These are phyloP conservation scores for Globisporangium nunn DNA, from an alignment of 352 stramenopile genomes.

Conservation along the genomic window DNA sequence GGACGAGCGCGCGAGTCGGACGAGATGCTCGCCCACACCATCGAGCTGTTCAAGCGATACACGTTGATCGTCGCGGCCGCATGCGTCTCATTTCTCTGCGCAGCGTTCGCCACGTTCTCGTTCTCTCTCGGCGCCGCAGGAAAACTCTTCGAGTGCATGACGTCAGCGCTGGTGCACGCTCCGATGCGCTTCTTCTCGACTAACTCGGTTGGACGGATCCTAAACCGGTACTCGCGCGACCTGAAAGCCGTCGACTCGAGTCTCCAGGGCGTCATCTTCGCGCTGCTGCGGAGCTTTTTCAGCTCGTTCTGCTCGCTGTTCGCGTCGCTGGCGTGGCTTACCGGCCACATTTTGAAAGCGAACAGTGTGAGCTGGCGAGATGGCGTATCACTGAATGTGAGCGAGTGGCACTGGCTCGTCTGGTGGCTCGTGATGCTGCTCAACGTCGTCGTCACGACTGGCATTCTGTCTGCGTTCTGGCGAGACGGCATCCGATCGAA, in stretches of 20 bases:
- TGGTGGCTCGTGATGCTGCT: conserved; percentile 23
- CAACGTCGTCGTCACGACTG: conserved; percentile 18
- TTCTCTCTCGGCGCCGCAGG: conserved; percentile 25
- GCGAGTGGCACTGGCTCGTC: neutral
- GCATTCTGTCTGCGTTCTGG: conserved; percentile 20
- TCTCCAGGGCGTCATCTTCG: conserved; percentile 33
- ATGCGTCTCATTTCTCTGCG: conserved; percentile 26
- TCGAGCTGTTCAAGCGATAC: conserved; percentile 18
- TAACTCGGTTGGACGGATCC: conserved; percentile 35
- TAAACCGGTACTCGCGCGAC: conserved; percentile 29
- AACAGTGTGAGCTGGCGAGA: neutral
- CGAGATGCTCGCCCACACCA: conserved; percentile 2
- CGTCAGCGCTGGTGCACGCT: conserved; percentile 25
- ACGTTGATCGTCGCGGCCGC: conserved; percentile 22
- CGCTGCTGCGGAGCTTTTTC: conserved; percentile 30
- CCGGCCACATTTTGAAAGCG: conserved; percentile 24
- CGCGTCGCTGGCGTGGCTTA: conserved; percentile 29
- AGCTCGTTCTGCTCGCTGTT: conserved; percentile 28
- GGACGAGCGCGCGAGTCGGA: neutral
- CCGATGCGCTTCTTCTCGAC: conserved; percentile 40
- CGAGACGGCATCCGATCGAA: conserved; percentile 21
- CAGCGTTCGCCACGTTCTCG: conserved; percentile 21
- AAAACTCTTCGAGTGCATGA: conserved; percentile 38
- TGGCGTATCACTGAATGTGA: neutral
- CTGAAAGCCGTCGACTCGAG: conserved; percentile 32